phyloP scores from a whole-genome alignment of 768 basidiomycete genomes.

The Xanthoconium purpureum region DNA sequence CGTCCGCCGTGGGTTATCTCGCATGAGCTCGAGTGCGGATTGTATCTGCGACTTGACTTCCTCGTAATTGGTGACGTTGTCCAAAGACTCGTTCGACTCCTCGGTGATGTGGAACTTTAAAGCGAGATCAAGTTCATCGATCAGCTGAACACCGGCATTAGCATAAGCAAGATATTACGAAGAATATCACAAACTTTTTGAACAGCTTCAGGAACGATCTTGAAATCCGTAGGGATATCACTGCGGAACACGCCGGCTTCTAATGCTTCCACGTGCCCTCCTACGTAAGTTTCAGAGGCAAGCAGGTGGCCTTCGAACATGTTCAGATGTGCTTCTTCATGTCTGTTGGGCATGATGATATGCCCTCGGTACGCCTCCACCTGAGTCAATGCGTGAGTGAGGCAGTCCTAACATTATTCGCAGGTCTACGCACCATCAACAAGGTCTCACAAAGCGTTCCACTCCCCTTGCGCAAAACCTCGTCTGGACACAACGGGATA shows the following conservation, averaged over 20 bases:
- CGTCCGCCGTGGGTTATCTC: slow-evolving; percentile 82
- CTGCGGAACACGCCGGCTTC: slow-evolving; percentile 98
- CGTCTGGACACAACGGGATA: slow-evolving; percentile 94
- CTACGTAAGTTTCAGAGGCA: slow-evolving; percentile 96
- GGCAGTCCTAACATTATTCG: not conserved
- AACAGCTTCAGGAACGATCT: slow-evolving; percentile 82
- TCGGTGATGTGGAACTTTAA: slow-evolving; percentile 84
- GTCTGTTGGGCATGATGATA: slow-evolving; percentile 97
- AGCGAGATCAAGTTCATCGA: slow-evolving; percentile 91
- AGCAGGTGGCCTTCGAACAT: slow-evolving; percentile 97
- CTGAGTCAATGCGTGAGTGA: slow-evolving; percentile 40
- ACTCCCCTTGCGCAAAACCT: slow-evolving; percentile 92
- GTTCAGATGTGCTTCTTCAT: slow-evolving; percentile 87
- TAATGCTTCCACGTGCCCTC: slow-evolving; percentile 96
- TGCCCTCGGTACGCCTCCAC: slow-evolving; percentile 90
- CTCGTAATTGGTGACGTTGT: slow-evolving; percentile 91
- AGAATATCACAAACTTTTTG: slow-evolving; percentile 57
- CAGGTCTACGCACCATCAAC: slow-evolving; percentile 71
- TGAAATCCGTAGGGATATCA: slow-evolving; percentile 94
- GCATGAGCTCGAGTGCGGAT: slow-evolving; percentile 78
- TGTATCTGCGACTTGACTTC: slow-evolving; percentile 82
- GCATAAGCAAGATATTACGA: not conserved
- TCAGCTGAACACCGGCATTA: slow-evolving; percentile 54
- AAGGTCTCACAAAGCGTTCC: slow-evolving; percentile 97
- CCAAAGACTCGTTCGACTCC: slow-evolving; percentile 76